Evolutionary conservation across 208 protist genomes (phyloP).

Genomic region (Leishmania major): DNA sequence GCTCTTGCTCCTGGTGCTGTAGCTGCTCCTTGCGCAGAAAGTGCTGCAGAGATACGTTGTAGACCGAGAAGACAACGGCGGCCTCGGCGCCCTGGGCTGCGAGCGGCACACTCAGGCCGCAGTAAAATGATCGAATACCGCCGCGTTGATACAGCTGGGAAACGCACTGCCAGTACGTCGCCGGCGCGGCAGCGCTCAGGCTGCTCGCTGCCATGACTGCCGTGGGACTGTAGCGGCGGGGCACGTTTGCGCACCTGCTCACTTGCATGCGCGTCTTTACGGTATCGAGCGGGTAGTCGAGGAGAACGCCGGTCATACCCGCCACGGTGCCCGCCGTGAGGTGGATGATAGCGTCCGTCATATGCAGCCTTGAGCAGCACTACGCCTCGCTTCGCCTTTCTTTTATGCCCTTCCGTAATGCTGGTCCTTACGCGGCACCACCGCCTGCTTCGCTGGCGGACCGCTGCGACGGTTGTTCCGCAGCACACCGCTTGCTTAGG

Average conservation of each 20-base stretch:
- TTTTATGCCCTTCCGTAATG: too few species aligned
- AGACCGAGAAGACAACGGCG: slow-evolving; percentile 61
- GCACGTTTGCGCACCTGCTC: not conserved
- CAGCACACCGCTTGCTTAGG: not conserved
- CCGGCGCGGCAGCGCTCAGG: not conserved
- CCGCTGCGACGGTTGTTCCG: not conserved
- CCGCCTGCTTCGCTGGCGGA: not conserved
- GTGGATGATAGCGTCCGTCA: slow-evolving; percentile 29
- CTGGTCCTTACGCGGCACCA: not conserved
- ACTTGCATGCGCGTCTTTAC: slow-evolving; percentile 83
- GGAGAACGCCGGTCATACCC: slow-evolving; percentile 57
- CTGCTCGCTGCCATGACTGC: too few species aligned
- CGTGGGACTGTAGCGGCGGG: not conserved
- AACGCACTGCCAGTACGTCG: slow-evolving; percentile 46
- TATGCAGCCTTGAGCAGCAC: not conserved
- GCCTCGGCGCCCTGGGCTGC: slow-evolving; percentile 53
- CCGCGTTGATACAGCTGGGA: slow-evolving; percentile 36
- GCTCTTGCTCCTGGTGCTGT: slow-evolving; percentile 2
- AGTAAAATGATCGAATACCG: slow-evolving; percentile 69
- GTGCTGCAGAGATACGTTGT: slow-evolving; percentile 27
- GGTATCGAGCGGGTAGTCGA: slow-evolving; percentile 90
- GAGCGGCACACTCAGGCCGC: slow-evolving; percentile 66
- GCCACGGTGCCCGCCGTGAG: slow-evolving; percentile 64
- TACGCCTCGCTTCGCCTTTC: not conserved
- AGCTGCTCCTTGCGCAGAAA: slow-evolving; percentile 17